Evolutionary conservation across 768 basidiomycete species (phyloP).

Genomic region (Pleurotus sapidus): DNA sequence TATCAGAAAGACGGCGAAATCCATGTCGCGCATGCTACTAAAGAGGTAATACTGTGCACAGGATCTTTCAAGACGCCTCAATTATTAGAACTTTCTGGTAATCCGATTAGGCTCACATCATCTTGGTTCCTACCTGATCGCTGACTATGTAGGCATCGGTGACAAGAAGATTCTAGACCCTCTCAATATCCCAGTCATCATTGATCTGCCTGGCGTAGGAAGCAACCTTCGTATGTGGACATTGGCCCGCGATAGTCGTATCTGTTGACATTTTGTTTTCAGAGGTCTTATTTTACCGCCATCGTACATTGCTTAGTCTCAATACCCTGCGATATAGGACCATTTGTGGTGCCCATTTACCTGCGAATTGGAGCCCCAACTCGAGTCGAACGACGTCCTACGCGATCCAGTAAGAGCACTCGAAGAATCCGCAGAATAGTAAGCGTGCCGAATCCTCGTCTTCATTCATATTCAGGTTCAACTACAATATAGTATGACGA

Average conservation of each 20-base stretch:
- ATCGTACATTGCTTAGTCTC: too few species aligned
- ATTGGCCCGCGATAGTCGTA: background rate
- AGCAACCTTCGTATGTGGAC: conserved; percentile 25
- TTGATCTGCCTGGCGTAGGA: conserved; percentile 41
- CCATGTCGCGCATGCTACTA: conserved; percentile 9
- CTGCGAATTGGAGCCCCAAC: background rate
- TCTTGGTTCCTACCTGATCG: conserved; percentile 17
- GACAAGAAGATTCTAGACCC: conserved; percentile 24
- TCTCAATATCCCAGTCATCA: conserved; percentile 23
- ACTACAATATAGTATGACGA: background rate
- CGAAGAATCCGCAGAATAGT: conserved; percentile 6
- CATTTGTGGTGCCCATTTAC: conserved; percentile 7
- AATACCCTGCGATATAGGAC: background rate
- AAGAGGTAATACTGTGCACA: conserved; percentile 21
- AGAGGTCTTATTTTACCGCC: background rate
- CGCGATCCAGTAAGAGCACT: background rate
- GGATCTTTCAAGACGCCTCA: conserved; percentile 22
- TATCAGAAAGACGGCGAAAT: conserved; percentile 9
- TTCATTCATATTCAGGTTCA: background rate
- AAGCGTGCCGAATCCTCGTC: background rate
- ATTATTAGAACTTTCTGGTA: conserved; percentile 21
- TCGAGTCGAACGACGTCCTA: conserved; percentile 5
- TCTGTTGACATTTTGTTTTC: background rate
- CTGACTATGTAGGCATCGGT: conserved; percentile 29
- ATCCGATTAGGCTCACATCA: background rate